Base-by-base conservation (phyloP, 139 green algal species). In the Chlorella sp. region DNA sequence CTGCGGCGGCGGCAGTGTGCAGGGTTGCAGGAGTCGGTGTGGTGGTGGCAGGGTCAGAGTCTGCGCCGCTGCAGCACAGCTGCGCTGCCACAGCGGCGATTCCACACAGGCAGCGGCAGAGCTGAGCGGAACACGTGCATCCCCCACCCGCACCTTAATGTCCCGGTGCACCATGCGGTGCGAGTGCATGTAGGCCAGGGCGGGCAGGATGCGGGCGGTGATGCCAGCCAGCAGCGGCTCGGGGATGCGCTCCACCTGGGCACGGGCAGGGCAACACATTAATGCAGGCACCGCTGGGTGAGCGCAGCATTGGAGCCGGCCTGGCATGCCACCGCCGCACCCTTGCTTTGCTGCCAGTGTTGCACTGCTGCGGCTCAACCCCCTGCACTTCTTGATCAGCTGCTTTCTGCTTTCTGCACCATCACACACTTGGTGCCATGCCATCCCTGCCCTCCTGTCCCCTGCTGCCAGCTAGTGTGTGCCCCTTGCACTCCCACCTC, bases 141-240 rank as follows among this genome's bases (percentile, higher is more conserved):
- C n/a, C n/a, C n/a, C n/a, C n/a, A n/a, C 13, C 51, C 46, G 11
- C 51, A 60, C 51, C 51, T 84, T 84, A 64, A 84, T 84, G 79
- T 84, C 79, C 17, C 79, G 79, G 94, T 89, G 58, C 48, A 97
- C 93, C 74, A 87, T 94, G 60, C 92, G 91, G 51, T 79, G 77
- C 16, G 86, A 87, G 91, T 99, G 96, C 76, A 99, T 89, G 84
- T 95, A 94, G 22, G 70, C 43, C 36, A 99, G 89, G 8, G 95
- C 97, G 28, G 82, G 75, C 40, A 98, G 86, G 36, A 97, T 90
- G 73, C 92, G 89, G 30, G 78, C 80, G 0, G 93, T 94, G 60
- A 96, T 95, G n/a, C 87, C 87, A 13, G 92, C 92, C 34, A 99
- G 84, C 38, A 95, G 87, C 22, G 85, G 73, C 90, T 99, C 97